Evolutionary conservation across 768 basidiomycete species (phyloP).

Genomic region (Tricholomella constricta): DNA sequence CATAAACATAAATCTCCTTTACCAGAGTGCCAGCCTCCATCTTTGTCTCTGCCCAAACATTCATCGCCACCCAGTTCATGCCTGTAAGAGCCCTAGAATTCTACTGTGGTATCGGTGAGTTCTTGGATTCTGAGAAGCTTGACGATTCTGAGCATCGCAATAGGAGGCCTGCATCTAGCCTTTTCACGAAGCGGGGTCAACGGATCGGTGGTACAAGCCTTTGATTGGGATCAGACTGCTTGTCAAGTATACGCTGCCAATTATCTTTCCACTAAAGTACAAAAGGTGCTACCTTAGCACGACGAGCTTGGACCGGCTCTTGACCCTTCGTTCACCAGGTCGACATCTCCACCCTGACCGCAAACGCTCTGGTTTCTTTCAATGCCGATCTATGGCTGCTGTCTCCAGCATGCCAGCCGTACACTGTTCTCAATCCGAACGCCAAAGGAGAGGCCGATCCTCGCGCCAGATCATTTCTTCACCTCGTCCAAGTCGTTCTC

Average conservation of each 20-base stretch:
- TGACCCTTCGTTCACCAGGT: constrained; percentile 32
- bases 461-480: constrained; percentile 74
- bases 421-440: constrained; percentile 74
- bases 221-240: constrained; percentile 81
- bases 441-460: constrained; percentile 74
- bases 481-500: constrained; percentile 63
- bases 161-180: constrained; percentile 76
- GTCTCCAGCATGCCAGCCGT: constrained; percentile 84
- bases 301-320: constrained; percentile 3
- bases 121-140: neutral
- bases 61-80: constrained; percentile 18
- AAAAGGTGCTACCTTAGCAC: constrained; percentile 42
- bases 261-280: constrained; percentile 46
- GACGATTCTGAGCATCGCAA: constrained; percentile 2
- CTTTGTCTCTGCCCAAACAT: constrained; percentile 5
- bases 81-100: constrained; percentile 57
- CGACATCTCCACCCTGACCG: constrained; percentile 63
- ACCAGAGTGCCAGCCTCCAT: neutral
- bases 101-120: constrained; percentile 76
- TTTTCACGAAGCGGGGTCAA: constrained; percentile 51
- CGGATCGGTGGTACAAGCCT: constrained; percentile 61
- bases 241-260: constrained; percentile 71
- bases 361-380: constrained; percentile 44
- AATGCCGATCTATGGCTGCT: constrained; percentile 72
- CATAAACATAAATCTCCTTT: constrained; percentile 12